Percentiles rank a stretch among this genome's conserved stretches.
These are phyloP conservation scores for Aspergillus affinis DNA, from an alignment of 495 filamentous ascomycete genomes.

Conservation along the genomic window DNA sequence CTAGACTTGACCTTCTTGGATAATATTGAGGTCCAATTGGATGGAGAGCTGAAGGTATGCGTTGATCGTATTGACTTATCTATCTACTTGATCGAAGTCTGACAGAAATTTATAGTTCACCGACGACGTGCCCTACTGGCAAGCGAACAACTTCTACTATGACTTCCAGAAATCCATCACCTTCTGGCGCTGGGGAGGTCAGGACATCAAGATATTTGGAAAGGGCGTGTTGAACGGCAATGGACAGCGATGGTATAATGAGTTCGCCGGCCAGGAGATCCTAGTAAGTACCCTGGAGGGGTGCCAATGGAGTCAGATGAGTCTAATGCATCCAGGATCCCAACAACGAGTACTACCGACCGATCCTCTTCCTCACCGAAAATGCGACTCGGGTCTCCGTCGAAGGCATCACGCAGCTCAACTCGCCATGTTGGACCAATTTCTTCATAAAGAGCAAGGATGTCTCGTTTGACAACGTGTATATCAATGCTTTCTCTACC, in stretches of 20 bases:
- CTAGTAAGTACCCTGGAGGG: conserved; percentile 26
- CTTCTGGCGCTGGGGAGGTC: conserved; percentile 62
- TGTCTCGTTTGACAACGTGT: conserved; percentile 52
- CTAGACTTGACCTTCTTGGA: conserved; percentile 56
- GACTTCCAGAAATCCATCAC: conserved; percentile 59
- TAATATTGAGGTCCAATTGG: conserved; percentile 55
- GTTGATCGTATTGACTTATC: neutral
- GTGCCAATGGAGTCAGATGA: neutral
- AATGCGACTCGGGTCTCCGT: conserved; percentile 55
- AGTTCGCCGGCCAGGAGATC: conserved; percentile 46
- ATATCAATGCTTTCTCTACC: conserved; percentile 53
- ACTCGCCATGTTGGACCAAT: conserved; percentile 61
- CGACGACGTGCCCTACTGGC: conserved; percentile 58
- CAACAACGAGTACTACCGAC: conserved; percentile 52
- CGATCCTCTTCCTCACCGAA: conserved; percentile 56
- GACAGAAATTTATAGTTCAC: conserved; percentile 45
- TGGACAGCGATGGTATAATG: conserved; percentile 52
- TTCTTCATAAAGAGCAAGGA: conserved; percentile 55
- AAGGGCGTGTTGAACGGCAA: conserved; percentile 55
- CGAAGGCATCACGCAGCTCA: conserved; percentile 55
- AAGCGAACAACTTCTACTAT: conserved; percentile 55
- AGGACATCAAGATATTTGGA: conserved; percentile 57
- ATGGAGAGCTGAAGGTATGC: conserved; percentile 51
- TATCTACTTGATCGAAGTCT: neutral
- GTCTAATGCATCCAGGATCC: conserved; percentile 36